Percentiles rank a stretch among this genome's conserved stretches.
Evolutionary conservation across 805 yeast species (phyloP).

Genomic region (Kazachstania viticola): DNA sequence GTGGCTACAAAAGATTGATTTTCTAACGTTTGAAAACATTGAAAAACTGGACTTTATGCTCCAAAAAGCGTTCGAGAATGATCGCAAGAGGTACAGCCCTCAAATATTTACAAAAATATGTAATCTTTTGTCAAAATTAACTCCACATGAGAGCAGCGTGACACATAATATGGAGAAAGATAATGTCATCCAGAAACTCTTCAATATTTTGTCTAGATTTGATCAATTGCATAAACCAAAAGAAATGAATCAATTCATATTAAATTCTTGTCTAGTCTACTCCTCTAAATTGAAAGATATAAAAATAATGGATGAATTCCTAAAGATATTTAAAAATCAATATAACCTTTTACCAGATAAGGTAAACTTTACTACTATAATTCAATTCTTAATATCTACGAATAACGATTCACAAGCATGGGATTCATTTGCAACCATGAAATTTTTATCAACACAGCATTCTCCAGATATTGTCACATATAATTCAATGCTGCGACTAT

Average conservation of each 20-base stretch:
- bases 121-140: constrained; percentile 9
- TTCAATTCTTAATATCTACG: constrained; percentile 16
- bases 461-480: constrained; percentile 62
- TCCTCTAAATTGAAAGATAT: constrained; percentile 12
- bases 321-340: constrained; percentile 15
- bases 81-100: constrained; percentile 5
- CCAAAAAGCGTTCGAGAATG: constrained; percentile 7
- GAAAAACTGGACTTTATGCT: constrained; percentile 19
- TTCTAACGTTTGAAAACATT: constrained; percentile 17
- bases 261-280: constrained; percentile 19
- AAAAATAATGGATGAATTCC: constrained; percentile 16
- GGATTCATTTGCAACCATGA: constrained; percentile 74
- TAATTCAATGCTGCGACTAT: constrained; percentile 56
- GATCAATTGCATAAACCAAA: constrained; percentile 5
- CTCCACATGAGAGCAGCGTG: constrained; percentile 2
- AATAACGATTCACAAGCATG: constrained; percentile 38
- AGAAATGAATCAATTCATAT: constrained; percentile 11
- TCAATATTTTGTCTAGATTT: constrained; percentile 11
- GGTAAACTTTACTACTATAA: constrained; percentile 19
- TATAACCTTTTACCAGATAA: constrained; percentile 20
- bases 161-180: constrained; percentile 1
- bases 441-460: constrained; percentile 54
- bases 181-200: constrained; percentile 10
- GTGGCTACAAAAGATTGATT: constrained; percentile 7
- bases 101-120: constrained; percentile 20